Evolutionary conservation across 2,329 filamentous ascomycete species (phyloP), one percentile per base, ranked within the genome.

Genomic region (Chalaropsis ovoidea): DNA sequence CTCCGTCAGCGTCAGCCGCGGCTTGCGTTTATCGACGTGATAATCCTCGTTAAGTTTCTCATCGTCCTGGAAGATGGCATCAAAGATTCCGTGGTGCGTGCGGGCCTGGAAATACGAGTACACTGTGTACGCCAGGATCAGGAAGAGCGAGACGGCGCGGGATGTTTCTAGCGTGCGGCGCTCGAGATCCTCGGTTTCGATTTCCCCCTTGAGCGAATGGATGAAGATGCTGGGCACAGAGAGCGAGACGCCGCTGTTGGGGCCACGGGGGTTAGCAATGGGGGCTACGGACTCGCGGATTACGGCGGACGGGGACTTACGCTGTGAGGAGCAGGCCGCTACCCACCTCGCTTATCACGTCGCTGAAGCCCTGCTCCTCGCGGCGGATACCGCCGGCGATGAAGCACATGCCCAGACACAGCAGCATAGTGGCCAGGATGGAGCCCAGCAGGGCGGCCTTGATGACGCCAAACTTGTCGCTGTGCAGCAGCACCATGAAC

Each of bases 401-500:
- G 77, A 95, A 95, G 73, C 89, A 94, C 63, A 86, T 72, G 0
- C 90, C 90, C 31, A 95, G 76, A 70, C 90, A 95, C 0, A 95
- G 79, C 56, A 95, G 76, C 76, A 94, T 82, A 41, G 90, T 95
- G 13, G 90, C 89, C 42, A 95, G 75, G 56, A 95, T 88, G 0
- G 89, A 93, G 43, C 90, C 90, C 0, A 95, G 77, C 65, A 95
- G 92, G 31, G 90, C 90, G 64, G 89, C 89, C 72, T 90, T 84
- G 70, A 95, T 89, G 70, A 94, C 88, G n/a, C 81, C 79, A 67
- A 87, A 85, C 73, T 78, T 74, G 63, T 78, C 69, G 1, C 77
- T 74, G 11, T 73, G 74, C 3, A 94, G 79, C 56, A 95, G 76
- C 1, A 92, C 82, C 78, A 93, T 87, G 75, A 95, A 94, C 39